These are phyloP conservation scores for Fusarium sp. DNA, from an alignment of 2,329 filamentous ascomycete genomes.

Conservation along the genomic window DNA sequence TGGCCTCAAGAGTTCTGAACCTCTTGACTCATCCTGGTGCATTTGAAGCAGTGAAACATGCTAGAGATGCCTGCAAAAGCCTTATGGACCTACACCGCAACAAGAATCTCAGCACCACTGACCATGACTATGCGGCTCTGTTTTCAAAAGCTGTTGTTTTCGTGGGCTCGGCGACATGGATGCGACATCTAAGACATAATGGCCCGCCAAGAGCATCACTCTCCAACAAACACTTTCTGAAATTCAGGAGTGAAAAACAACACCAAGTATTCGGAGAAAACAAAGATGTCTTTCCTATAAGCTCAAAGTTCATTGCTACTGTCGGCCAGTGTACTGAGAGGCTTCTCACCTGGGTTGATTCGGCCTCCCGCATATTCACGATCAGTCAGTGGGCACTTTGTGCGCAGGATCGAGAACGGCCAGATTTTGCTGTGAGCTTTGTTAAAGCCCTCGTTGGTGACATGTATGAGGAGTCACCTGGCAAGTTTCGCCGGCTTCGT, in stretches of 20 bases:
- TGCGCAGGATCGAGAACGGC: background rate
- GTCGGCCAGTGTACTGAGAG: background rate
- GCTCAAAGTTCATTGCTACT: background rate
- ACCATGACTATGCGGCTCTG: background rate
- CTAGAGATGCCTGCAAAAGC: background rate
- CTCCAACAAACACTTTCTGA: fast-evolving
- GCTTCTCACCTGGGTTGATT: background rate
- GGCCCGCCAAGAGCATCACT: fast-evolving
- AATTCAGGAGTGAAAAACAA: fast-evolving
- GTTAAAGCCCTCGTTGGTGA: background rate
- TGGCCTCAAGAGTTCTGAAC: background rate
- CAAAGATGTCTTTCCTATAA: fast-evolving
- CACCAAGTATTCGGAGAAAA: fast-evolving
- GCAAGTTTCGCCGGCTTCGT: background rate
- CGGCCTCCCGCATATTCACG: background rate
- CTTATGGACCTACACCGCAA: fast-evolving
- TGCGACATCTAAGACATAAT: background rate
- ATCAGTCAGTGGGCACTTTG: background rate
- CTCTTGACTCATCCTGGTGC: fast-evolving
- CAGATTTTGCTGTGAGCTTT: background rate
- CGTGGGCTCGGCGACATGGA: background rate
- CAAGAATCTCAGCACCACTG: fast-evolving
- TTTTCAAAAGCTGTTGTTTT: background rate
- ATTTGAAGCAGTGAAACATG: background rate
- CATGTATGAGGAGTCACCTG: background rate